phyloP scores from a whole-genome alignment of 768 basidiomycete genomes.

The Leccinum rimulosum region DNA sequence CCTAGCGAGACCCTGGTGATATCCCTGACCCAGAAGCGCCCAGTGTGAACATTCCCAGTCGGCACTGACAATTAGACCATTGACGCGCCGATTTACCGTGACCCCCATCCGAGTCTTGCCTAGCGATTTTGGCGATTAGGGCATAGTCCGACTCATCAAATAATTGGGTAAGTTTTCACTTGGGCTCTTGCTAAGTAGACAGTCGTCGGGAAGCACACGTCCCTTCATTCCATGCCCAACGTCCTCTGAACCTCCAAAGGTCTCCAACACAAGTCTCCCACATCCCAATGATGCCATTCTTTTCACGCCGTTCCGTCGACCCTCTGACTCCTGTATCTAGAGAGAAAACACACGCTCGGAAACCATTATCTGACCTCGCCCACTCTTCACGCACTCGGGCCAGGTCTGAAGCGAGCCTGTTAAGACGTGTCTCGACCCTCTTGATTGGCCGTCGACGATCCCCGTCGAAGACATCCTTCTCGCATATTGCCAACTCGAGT shows the following conservation, averaged over 20 bases:
- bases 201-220: background rate
- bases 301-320: constrained; percentile 29
- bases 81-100: constrained; percentile 3
- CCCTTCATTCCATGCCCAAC: constrained; percentile 18
- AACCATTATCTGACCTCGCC: constrained; percentile 1
- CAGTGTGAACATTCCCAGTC: constrained; percentile 3
- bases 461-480: constrained; percentile 11
- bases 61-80: background rate
- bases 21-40: constrained; percentile 13
- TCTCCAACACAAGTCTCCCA: background rate
- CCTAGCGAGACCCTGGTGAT: constrained; percentile 16
- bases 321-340: constrained; percentile 10
- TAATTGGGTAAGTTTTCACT: constrained; percentile 14
- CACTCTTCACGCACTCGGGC: constrained; percentile 20
- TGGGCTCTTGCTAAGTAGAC: background rate
- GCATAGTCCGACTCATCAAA: constrained; percentile 13
- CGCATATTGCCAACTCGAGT: constrained; percentile 2
- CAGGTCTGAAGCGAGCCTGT: constrained; percentile 26
- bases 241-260: background rate
- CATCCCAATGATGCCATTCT: constrained; percentile 25
- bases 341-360: constrained; percentile 3
- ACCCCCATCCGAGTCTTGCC: background rate
- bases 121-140: constrained; percentile 23
- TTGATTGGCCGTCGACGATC: constrained; percentile 25
- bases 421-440: constrained; percentile 29